Percentiles rank a stretch among this genome's conserved stretches.
Conservation (phyloP, 805 yeast genomes). For the Danielia oregonensis region DNA sequence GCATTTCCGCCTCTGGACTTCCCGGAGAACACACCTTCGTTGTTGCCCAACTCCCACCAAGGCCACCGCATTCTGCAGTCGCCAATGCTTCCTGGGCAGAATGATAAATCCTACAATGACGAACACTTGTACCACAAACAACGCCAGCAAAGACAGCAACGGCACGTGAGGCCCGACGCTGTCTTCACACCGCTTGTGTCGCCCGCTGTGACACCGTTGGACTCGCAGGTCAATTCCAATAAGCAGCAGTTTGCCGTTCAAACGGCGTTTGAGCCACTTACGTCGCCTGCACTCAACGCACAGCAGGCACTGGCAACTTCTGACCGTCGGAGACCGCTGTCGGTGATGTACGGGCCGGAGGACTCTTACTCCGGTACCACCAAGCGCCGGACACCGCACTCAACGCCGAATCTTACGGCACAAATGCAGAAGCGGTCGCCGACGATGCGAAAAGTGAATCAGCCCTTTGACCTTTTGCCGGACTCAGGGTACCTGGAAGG, state of each 20-base stretch:
- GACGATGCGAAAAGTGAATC: slow-evolving; percentile 15
- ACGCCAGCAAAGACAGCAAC: slow-evolving; percentile 18
- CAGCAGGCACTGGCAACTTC: slow-evolving; percentile 14
- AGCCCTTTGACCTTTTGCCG: slow-evolving; percentile 18
- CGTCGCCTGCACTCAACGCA: slow-evolving; percentile 67
- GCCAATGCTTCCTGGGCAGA: slow-evolving; percentile 41
- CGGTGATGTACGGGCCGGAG: slow-evolving; percentile 29
- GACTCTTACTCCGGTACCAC: slow-evolving; percentile 16
- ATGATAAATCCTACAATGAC: slow-evolving; percentile 37
- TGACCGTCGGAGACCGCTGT: slow-evolving; percentile 32
- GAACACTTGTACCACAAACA: slow-evolving; percentile 39
- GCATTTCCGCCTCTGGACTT: slow-evolving; percentile 17
- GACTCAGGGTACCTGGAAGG: slow-evolving; percentile 19
- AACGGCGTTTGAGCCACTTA: slow-evolving; percentile 47
- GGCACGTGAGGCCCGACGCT: slow-evolving; percentile 50
- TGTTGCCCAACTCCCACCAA: slow-evolving; percentile 6
- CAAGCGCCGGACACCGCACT: slow-evolving; percentile 42
- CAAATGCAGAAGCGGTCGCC: slow-evolving; percentile 36
- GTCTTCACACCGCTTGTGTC: slow-evolving; percentile 74
- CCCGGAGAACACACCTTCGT: slow-evolving; percentile 16
- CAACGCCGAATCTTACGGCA: slow-evolving; percentile 37
- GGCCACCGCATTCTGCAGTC: slow-evolving; percentile 15
- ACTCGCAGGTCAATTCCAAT: slow-evolving; percentile 24
- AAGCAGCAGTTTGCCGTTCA: slow-evolving; percentile 15
- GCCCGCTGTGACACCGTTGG: slow-evolving; percentile 70